These are phyloP conservation scores for Exophiala calicioides DNA, from an alignment of 2,329 filamentous ascomycete species.

Conservation along the genomic window DNA sequence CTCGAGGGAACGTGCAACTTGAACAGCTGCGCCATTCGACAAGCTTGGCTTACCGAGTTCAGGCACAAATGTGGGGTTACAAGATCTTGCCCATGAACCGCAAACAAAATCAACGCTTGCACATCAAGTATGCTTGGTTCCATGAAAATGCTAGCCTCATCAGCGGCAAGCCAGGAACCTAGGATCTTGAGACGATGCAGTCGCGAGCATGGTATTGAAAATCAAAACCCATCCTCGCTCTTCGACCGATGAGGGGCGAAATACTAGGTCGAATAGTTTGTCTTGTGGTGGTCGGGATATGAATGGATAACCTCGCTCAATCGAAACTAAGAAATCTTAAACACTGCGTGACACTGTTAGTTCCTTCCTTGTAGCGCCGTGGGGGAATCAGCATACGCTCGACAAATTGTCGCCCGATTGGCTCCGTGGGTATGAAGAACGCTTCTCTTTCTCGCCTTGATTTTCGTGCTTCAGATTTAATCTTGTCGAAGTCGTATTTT, in stretches of 20 bases:
- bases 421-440: constrained; percentile 5
- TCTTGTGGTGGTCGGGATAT: constrained; percentile 3
- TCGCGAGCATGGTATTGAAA: constrained; percentile 9
- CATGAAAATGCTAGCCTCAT: constrained; percentile 8
- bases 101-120: constrained; percentile 7
- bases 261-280: constrained; percentile 3
- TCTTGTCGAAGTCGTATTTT: constrained; percentile 10
- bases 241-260: constrained; percentile 2
- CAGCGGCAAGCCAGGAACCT: constrained; percentile 7
- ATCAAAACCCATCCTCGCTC: constrained; percentile 6
- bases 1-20: constrained; percentile 3
- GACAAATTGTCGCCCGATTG: constrained; percentile 1
- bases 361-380: no score
- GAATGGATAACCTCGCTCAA: constrained; percentile 1
- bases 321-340: not conserved
- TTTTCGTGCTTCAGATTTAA: constrained; percentile 4
- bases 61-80: constrained; percentile 5
- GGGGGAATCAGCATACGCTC: constrained; percentile 1
- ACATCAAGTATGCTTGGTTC: constrained; percentile 6
- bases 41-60: constrained; percentile 5
- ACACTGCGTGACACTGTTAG: no score
- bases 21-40: constrained; percentile 8
- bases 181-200: constrained; percentile 3
- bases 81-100: constrained; percentile 9
- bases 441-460: constrained; percentile 2